Percentiles rank a stretch among this genome's conserved stretches.
Evolutionary conservation across 2,329 filamentous ascomycete genomes (phyloP).

Genomic region (Dryadomyces quercus-mongolicae): DNA sequence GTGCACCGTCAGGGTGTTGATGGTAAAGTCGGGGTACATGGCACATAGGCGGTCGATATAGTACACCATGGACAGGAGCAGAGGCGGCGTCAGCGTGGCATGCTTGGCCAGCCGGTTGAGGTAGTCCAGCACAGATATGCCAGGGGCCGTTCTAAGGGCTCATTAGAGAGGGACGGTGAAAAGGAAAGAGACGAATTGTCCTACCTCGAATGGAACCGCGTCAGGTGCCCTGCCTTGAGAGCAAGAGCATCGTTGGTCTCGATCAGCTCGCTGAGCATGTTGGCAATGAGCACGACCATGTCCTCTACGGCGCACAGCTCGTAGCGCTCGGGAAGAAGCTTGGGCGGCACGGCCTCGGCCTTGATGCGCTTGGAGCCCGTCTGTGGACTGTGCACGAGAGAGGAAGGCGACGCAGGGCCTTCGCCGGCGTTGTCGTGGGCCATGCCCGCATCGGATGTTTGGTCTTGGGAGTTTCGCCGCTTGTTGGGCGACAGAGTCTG

Average conservation of each 20-base stretch:
- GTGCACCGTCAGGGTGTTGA: slow-evolving; percentile 92
- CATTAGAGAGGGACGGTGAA: not conserved
- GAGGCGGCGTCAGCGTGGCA: slow-evolving; percentile 81
- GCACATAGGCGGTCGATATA: slow-evolving; percentile 94
- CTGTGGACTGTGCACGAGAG: slow-evolving; percentile 4
- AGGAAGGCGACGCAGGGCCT: slow-evolving; percentile 10
- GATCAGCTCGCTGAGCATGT: slow-evolving; percentile 93
- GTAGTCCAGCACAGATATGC: slow-evolving; percentile 90
- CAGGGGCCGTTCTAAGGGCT: slow-evolving; percentile 50
- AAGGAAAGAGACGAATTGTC: slow-evolving; percentile 8
- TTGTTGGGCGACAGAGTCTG: slow-evolving; percentile 20
- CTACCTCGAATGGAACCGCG: slow-evolving; percentile 87
- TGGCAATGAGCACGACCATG: slow-evolving; percentile 78
- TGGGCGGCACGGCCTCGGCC: slow-evolving; percentile 37
- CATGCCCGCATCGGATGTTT: slow-evolving; percentile 12
- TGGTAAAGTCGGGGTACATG: slow-evolving; percentile 87
- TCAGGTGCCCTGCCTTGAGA: slow-evolving; percentile 73
- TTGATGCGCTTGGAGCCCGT: slow-evolving; percentile 39
- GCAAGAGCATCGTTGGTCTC: slow-evolving; percentile 83
- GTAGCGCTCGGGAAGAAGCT: slow-evolving; percentile 59
- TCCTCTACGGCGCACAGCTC: slow-evolving; percentile 74
- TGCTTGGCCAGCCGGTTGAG: slow-evolving; percentile 86
- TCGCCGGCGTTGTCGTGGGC: slow-evolving; percentile 11
- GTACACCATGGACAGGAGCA: slow-evolving; percentile 97
- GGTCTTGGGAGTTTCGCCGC: slow-evolving; percentile 31